These are phyloP conservation scores for Eudorina sp. DNA, from an alignment of 139 green algal genomes.

Conservation along the genomic window DNA sequence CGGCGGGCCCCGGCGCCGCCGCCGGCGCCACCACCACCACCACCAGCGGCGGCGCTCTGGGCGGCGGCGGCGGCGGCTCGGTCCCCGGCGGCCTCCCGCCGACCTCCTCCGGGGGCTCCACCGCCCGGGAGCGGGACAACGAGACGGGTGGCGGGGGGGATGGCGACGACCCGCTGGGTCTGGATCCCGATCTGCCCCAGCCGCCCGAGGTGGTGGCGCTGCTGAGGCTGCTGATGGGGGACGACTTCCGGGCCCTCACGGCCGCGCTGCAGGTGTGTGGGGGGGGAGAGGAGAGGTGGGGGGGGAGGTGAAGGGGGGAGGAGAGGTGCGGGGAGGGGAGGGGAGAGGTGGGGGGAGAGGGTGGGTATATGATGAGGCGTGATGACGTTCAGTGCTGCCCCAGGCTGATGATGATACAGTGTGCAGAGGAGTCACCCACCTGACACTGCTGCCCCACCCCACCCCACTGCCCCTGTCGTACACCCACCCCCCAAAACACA, in stretches of 20 bases:
- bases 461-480: too few relatives aligned
- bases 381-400: too few relatives aligned
- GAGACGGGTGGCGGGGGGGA: not conserved
- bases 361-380: too few relatives aligned
- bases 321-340: not conserved
- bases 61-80: not conserved
- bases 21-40: not conserved
- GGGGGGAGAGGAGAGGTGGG: not conserved
- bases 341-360: too few relatives aligned
- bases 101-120: not conserved
- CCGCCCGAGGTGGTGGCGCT: not conserved
- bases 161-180: slow-evolving; percentile 3
- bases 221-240: slow-evolving; percentile 22
- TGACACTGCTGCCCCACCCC: too few relatives aligned
- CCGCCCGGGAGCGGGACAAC: not conserved
- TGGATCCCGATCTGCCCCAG: slow-evolving; percentile 16
- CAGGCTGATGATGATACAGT: too few relatives aligned
- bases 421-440: too few relatives aligned
- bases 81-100: not conserved
- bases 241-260: slow-evolving; percentile 39
- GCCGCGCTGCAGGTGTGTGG: slow-evolving; percentile 17
- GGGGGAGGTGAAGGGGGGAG: not conserved
- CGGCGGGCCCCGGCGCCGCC: not conserved
- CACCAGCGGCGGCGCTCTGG: not conserved
- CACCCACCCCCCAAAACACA: too few relatives aligned